phyloP scores from a whole-genome alignment of 305 asterid genomes.

The Solanum hybrid region DNA sequence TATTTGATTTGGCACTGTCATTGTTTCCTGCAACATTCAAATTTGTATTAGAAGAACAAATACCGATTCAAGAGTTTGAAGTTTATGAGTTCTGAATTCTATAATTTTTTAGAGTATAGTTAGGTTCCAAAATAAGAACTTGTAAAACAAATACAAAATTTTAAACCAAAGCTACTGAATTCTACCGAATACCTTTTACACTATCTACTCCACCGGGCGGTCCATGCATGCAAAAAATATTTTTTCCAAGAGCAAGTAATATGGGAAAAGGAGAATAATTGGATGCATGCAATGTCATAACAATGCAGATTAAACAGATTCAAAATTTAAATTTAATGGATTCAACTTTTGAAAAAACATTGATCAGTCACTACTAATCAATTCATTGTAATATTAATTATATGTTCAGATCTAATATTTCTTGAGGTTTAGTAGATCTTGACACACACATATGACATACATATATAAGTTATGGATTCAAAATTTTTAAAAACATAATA shows the following conservation, averaged over 20 bases:
- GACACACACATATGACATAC: too few relatives aligned
- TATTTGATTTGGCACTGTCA: slow-evolving; percentile 2
- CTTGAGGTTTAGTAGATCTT: too few relatives aligned
- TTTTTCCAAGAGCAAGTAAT: neutral
- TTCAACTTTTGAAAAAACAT: too few relatives aligned
- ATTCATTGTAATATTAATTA: neutral
- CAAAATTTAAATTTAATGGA: neutral
- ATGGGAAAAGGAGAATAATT: neutral
- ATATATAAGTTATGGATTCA: too few relatives aligned
- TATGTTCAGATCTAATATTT: too few relatives aligned
- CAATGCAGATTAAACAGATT: too few relatives aligned
- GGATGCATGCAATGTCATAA: neutral
- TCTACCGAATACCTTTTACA: neutral
- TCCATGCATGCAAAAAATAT: neutral
- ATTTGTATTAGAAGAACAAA: neutral
- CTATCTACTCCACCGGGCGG: neutral
- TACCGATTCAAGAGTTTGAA: neutral
- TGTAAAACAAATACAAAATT: too few relatives aligned
- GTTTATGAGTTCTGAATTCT: neutral
- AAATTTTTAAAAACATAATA: too few relatives aligned
- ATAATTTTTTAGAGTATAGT: neutral
- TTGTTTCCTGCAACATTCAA: slow-evolving; percentile 17
- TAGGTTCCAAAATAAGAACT: neutral
- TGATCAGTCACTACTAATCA: neutral
- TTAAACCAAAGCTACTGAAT: neutral